These are phyloP conservation scores for Pulveroboletus ravenelii DNA, from an alignment of 768 basidiomycete species.

Conservation along the genomic window DNA sequence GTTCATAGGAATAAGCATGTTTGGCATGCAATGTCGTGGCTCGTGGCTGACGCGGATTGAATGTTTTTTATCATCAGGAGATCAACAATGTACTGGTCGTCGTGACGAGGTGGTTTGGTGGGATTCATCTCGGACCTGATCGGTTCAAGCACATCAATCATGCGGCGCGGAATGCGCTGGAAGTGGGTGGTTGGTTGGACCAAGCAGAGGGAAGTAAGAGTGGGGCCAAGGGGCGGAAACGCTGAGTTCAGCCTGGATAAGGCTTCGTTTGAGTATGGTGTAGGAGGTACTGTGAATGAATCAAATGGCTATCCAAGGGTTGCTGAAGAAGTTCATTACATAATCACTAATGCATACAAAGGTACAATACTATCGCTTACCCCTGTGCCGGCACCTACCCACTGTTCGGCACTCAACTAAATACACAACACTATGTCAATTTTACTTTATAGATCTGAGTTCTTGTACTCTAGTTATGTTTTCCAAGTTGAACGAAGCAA, in stretches of 20 bases:
- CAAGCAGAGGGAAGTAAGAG: conserved; percentile 29
- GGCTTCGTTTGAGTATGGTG: neutral
- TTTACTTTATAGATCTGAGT: too few relatives aligned
- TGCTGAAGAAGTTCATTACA: too few relatives aligned
- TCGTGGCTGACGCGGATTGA: neutral
- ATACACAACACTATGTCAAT: too few relatives aligned
- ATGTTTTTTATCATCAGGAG: conserved; percentile 43
- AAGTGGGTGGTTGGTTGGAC: conserved; percentile 82
- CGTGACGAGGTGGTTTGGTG: conserved; percentile 93
- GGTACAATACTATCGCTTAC: too few relatives aligned
- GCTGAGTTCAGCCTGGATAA: conserved; percentile 8
- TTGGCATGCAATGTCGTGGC: neutral
- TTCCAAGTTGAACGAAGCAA: too few relatives aligned
- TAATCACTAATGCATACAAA: too few relatives aligned
- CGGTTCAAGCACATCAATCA: conserved; percentile 93
- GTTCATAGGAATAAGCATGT: neutral
- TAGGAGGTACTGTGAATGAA: too few relatives aligned
- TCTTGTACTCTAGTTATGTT: too few relatives aligned
- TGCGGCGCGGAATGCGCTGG: conserved; percentile 87
- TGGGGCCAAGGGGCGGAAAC: conserved; percentile 25
- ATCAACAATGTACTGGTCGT: conserved; percentile 81
- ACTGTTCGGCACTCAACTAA: too few relatives aligned
- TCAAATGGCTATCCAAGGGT: too few relatives aligned
- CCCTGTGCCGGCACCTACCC: too few relatives aligned
- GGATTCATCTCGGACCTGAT: conserved; percentile 85